These are phyloP conservation scores for Singerocomus inundabilis DNA, from an alignment of 1,284 basidiomycete genomes.

Conservation along the genomic window DNA sequence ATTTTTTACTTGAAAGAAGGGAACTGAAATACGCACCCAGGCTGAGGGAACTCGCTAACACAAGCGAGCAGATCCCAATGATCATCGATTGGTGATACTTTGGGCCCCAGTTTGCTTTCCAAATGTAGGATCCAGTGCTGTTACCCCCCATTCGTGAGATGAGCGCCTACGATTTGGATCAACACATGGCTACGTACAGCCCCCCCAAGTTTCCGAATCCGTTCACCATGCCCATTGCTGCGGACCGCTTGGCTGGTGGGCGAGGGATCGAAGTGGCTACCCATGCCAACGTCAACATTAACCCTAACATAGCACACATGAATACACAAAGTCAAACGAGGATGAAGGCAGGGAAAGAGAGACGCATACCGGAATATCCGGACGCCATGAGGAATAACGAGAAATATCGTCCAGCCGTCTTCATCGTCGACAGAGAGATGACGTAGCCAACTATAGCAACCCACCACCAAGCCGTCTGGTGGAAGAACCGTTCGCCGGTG, in stretches of 20 bases:
- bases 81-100: conserved; percentile 53
- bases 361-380: conserved; percentile 49
- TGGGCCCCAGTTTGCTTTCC: conserved; percentile 51
- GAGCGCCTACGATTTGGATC: neutral
- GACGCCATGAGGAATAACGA: conserved; percentile 59
- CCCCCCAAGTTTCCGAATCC: conserved; percentile 35
- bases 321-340: too few species aligned
- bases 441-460: conserved; percentile 60
- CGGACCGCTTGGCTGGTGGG: conserved; percentile 59
- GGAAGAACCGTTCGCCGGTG: conserved; percentile 68
- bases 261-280: conserved; percentile 60
- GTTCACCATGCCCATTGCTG: conserved; percentile 41
- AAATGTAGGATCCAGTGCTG: conserved; percentile 53
- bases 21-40: conserved; percentile 32
- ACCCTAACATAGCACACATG: conserved; percentile 32
- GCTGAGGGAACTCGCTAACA: conserved; percentile 38
- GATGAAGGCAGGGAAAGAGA: too few species aligned
- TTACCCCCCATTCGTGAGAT: neutral
- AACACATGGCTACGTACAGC: conserved; percentile 33
- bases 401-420: conserved; percentile 51
- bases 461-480: conserved; percentile 61
- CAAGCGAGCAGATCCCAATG: conserved; percentile 45
- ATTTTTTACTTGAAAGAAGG: too few species aligned
- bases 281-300: conserved; percentile 63
- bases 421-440: conserved; percentile 56